phyloP scores from a whole-genome alignment of 306 rosid species.

The Casuarina equisetifolia region DNA sequence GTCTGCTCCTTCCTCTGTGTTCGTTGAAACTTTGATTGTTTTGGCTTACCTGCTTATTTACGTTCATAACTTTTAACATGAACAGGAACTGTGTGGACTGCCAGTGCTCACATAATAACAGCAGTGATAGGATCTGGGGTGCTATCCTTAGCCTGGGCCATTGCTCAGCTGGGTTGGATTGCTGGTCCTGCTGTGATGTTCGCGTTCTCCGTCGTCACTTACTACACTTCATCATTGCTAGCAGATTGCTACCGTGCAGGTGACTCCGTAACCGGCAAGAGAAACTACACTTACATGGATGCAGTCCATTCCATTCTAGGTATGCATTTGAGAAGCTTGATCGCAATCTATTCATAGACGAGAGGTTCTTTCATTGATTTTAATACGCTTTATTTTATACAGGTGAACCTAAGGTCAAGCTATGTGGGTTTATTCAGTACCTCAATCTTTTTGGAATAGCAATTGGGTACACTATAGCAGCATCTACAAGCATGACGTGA shows the following conservation, averaged over 20 bases:
- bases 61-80: too few species aligned
- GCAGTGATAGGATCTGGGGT: conserved; percentile 71
- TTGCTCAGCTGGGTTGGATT: conserved; percentile 65
- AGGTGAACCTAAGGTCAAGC: conserved; percentile 46
- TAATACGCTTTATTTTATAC: conserved; percentile 7
- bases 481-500: conserved; percentile 64
- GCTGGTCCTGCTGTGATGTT: conserved; percentile 64
- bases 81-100: conserved; percentile 59
- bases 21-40: not conserved
- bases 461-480: conserved; percentile 63
- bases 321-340: not conserved
- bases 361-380: too few species aligned
- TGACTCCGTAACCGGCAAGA: conserved; percentile 38
- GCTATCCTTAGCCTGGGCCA: conserved; percentile 64
- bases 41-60: not conserved
- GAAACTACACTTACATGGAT: conserved; percentile 54
- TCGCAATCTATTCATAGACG: too few species aligned
- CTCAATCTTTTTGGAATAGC: conserved; percentile 47
- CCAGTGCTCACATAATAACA: conserved; percentile 63
- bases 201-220: conserved; percentile 40
- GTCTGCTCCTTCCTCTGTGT: not conserved
- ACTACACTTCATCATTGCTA: conserved; percentile 43
- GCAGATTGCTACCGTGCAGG: conserved; percentile 51
- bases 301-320: conserved; percentile 67
- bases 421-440: conserved; percentile 53